A percentile compares a stretch with the other conserved stretches of the same genome.
Evolutionary conservation across 1,139 yeast genomes (phyloP).

Genomic region (Saccharomycopsis crataegensis): DNA sequence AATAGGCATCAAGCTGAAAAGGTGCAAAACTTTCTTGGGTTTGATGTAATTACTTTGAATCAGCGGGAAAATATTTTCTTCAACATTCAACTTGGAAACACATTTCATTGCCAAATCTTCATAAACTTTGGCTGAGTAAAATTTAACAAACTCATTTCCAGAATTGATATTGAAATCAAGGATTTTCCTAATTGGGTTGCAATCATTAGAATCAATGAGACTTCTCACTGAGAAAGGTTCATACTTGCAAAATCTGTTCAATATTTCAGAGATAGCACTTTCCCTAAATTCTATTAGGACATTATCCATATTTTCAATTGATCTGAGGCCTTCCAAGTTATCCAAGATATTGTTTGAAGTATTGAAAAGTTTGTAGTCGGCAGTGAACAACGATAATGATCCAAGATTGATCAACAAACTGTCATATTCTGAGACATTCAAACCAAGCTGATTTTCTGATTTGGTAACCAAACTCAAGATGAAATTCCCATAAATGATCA

Average conservation of each 20-base stretch:
- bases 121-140: slow-evolving; percentile 11
- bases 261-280: not conserved
- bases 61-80: no score
- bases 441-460: not conserved
- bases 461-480: not conserved
- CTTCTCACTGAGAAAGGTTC: no score
- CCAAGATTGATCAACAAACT: not conserved
- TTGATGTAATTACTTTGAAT: no score
- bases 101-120: slow-evolving; percentile 1
- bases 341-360: not conserved
- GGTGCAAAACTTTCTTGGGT: not conserved
- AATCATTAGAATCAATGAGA: no score
- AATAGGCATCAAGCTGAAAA: slow-evolving; percentile 6
- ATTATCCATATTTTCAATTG: not conserved
- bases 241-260: no score
- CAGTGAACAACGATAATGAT: not conserved
- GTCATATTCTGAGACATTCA: not conserved
- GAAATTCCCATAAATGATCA: not conserved
- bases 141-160: not conserved
- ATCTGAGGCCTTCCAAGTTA: not conserved
- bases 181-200: no score
- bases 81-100: not conserved
- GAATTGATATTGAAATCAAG: no score
- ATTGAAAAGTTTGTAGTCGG: slow-evolving; percentile 3
- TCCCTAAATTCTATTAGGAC: not conserved